phyloP scores from a whole-genome alignment of 2,329 filamentous ascomycete genomes.

The Aspergillus sp. region DNA sequence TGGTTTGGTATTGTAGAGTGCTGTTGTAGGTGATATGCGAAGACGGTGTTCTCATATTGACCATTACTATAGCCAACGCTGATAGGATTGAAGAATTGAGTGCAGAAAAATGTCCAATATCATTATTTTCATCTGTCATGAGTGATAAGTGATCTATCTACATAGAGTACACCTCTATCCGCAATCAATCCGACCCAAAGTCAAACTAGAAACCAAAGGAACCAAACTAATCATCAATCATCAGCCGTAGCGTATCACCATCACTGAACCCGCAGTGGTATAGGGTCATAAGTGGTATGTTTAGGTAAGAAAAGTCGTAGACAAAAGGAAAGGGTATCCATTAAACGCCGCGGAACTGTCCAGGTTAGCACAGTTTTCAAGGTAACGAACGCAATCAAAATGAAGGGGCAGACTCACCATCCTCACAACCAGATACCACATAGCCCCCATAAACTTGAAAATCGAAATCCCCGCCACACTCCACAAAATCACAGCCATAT shows the following conservation, averaged over 20 bases:
- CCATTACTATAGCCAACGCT: no score
- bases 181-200: no score
- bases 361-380: constrained; percentile 19
- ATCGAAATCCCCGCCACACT: constrained; percentile 75
- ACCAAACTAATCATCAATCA: constrained; percentile 7
- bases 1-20: no score
- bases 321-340: constrained; percentile 1
- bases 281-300: background rate
- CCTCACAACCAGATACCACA: constrained; percentile 87
- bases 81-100: no score
- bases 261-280: constrained; percentile 28
- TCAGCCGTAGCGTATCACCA: constrained; percentile 18
- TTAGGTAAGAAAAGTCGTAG: background rate
- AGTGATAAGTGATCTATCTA: background rate
- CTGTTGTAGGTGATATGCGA: no score
- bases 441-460: constrained; percentile 79
- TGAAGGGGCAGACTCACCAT: constrained; percentile 56
- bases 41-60: no score
- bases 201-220: background rate
- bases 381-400: background rate
- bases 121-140: no score
- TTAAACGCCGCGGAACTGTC: constrained; percentile 49
- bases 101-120: no score
- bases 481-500: constrained; percentile 82
- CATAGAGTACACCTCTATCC: background rate